Evolutionary conservation across 2,329 filamentous ascomycete genomes (phyloP).

Genomic region (Ambrosiella beaveri): DNA sequence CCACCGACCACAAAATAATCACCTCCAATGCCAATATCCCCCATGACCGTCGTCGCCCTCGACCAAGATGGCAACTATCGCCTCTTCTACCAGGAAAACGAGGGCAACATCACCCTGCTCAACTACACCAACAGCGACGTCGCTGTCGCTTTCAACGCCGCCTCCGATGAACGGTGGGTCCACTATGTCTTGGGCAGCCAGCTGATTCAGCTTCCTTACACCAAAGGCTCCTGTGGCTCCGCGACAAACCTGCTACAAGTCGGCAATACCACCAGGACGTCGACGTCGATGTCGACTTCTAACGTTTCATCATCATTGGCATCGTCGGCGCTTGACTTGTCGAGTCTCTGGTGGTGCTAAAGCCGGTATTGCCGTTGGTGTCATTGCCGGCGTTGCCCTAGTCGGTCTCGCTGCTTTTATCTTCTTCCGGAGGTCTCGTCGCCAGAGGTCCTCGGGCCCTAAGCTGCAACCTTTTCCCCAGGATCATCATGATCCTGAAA

Average conservation of each 20-base stretch:
- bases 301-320: too few relatives aligned
- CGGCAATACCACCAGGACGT: neutral
- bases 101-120: neutral
- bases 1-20: neutral
- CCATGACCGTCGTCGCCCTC: neutral
- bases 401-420: slow-evolving; percentile 19
- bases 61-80: neutral
- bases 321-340: too few relatives aligned
- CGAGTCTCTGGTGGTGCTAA: slow-evolving; percentile 23
- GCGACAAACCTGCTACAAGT: neutral
- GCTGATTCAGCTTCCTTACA: neutral
- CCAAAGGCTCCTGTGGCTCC: neutral
- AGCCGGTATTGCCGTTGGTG: slow-evolving; percentile 31
- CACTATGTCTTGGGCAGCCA: neutral
- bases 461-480: too few relatives aligned
- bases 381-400: slow-evolving; percentile 22
- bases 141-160: neutral
- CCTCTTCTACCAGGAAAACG: neutral
- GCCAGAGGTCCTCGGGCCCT: neutral
- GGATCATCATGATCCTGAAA: too few relatives aligned
- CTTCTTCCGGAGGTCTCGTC: slow-evolving; percentile 21
- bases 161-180: neutral
- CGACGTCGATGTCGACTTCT: neutral
- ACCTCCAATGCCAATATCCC: neutral
- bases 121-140: neutral